Evolutionary conservation across 352 stramenopile genomes (phyloP).

Genomic region (Globisporangium camurandrum): DNA sequence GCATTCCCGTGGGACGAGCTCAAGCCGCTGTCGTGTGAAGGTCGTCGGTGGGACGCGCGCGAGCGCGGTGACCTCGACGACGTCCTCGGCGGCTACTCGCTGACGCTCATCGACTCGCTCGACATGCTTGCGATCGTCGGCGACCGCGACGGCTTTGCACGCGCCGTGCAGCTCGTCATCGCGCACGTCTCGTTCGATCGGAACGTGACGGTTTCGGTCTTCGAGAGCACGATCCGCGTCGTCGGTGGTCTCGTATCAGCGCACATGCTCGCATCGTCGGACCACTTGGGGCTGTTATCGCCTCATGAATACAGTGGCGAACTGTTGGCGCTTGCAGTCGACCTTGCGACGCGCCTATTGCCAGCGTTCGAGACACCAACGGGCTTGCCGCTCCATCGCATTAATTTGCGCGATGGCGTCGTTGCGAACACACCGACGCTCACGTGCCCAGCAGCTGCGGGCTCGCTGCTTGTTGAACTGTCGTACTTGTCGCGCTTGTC

Average conservation of each 20-base stretch:
- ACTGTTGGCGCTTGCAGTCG: slow-evolving; percentile 90
- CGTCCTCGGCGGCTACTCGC: slow-evolving; percentile 68
- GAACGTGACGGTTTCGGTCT: slow-evolving; percentile 89
- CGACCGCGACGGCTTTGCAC: slow-evolving; percentile 71
- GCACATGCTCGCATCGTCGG: slow-evolving; percentile 74
- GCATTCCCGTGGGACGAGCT: slow-evolving; percentile 86
- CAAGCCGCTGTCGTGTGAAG: slow-evolving; percentile 74
- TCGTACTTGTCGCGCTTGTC: slow-evolving; percentile 89
- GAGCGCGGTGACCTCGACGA: slow-evolving; percentile 84
- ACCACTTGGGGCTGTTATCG: slow-evolving; percentile 46
- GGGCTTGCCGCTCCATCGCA: slow-evolving; percentile 92
- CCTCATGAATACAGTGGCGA: slow-evolving; percentile 87
- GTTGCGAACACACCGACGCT: slow-evolving; percentile 72
- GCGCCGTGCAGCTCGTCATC: slow-evolving; percentile 56
- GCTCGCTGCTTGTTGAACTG: slow-evolving; percentile 96
- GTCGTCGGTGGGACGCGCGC: slow-evolving; percentile 66
- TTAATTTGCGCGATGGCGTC: slow-evolving; percentile 88
- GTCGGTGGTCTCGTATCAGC: slow-evolving; percentile 88
- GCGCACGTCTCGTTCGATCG: slow-evolving; percentile 70
- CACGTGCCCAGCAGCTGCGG: slow-evolving; percentile 93
- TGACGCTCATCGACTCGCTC: slow-evolving; percentile 85
- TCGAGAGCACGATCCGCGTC: slow-evolving; percentile 91
- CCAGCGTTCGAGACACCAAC: slow-evolving; percentile 95
- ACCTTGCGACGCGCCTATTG: slow-evolving; percentile 93
- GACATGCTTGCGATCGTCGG: slow-evolving; percentile 85